Conservation (phyloP, 768 basidiomycete genomes). For the Chalciporus pseudorubinellus region DNA sequence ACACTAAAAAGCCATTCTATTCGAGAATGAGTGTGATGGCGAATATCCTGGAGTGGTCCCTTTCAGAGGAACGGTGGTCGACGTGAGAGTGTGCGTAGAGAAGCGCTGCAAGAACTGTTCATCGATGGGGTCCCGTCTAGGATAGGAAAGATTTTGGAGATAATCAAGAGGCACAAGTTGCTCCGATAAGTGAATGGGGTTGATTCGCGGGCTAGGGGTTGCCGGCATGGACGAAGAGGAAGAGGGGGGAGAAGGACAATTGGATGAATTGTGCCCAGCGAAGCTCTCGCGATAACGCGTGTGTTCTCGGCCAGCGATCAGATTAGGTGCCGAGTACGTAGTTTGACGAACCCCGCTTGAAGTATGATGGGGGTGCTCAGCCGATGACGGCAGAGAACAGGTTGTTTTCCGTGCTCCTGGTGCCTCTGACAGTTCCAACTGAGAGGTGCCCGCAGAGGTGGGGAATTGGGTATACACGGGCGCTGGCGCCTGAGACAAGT, state of each 20-base stretch:
- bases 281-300: conserved; percentile 20
- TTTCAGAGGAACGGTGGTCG: conserved; percentile 17
- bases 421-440: conserved; percentile 24
- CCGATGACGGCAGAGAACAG: conserved; percentile 32
- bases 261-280: conserved; percentile 23
- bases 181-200: conserved; percentile 22
- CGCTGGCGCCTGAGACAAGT: conserved; percentile 20
- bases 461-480: conserved; percentile 33
- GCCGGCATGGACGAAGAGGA: conserved; percentile 40
- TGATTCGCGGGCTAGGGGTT: conserved; percentile 33
- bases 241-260: conserved; percentile 33
- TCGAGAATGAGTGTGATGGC: conserved; percentile 22
- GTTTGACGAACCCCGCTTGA: conserved; percentile 26
- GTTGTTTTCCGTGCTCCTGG: conserved; percentile 23
- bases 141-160: conserved; percentile 52
- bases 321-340: conserved; percentile 33
- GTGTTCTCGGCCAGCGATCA: conserved; percentile 19
- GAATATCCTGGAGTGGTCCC: conserved; percentile 12
- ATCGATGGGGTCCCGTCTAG: conserved; percentile 60
- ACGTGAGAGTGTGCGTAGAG: conserved; percentile 31
- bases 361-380: conserved; percentile 22
- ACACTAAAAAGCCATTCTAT: conserved; percentile 23
- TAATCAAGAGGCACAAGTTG: conserved; percentile 62
- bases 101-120: conserved; percentile 63
- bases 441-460: conserved; percentile 28